These are phyloP conservation scores for Patellaria atrata DNA, from an alignment of 495 filamentous ascomycete genomes.

Conservation along the genomic window DNA sequence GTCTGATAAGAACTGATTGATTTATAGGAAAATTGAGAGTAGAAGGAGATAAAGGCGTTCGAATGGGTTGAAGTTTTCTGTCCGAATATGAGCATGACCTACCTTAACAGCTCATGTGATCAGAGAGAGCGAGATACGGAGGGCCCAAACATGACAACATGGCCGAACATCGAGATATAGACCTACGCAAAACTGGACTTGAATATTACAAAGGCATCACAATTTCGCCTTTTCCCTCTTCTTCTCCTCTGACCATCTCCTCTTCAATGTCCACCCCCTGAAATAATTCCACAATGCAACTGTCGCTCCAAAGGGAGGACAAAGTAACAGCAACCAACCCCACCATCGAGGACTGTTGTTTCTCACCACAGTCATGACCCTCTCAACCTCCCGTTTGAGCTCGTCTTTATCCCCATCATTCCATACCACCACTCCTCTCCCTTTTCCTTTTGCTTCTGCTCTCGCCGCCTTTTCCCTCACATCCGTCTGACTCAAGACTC, in stretches of 20 bases:
- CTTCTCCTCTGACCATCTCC: constrained; percentile 53
- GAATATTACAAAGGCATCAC: no score
- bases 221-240: constrained; percentile 54
- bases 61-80: no score
- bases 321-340: constrained; percentile 55
- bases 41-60: no score
- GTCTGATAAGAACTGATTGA: no score
- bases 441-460: constrained; percentile 45
- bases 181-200: no score
- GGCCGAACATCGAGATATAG: no score
- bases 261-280: constrained; percentile 50
- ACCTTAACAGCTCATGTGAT: no score
- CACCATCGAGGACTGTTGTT: constrained; percentile 61
- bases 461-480: constrained; percentile 65
- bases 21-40: no score
- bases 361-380: constrained; percentile 46
- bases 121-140: no score
- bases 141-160: no score
- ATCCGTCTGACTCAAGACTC: constrained; percentile 73
- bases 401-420: constrained; percentile 67
- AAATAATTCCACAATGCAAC: constrained; percentile 52
- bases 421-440: constrained; percentile 62
- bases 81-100: no score
- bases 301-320: constrained; percentile 54
- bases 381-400: constrained; percentile 46